phyloP scores from a whole-genome alignment of 2,329 filamentous ascomycete genomes.

The Ophidiomyces ophidiicola region DNA sequence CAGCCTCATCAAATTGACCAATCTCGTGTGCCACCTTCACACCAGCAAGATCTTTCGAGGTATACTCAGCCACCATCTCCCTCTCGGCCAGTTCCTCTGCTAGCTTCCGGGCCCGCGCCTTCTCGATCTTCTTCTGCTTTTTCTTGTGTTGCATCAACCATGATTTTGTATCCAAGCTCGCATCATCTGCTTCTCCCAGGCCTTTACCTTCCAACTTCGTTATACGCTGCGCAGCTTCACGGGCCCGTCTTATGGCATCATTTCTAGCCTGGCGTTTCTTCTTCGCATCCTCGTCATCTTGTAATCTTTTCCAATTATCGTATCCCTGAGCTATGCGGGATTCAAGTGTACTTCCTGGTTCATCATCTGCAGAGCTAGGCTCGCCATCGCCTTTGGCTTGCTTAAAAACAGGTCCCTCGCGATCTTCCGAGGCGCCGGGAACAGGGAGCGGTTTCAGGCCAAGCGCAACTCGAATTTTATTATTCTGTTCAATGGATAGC shows the following conservation, averaged over 20 bases:
- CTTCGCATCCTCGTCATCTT: slow-evolving; percentile 60
- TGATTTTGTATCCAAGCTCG: slow-evolving; percentile 61
- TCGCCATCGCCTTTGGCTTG: slow-evolving; percentile 36
- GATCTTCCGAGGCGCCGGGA: slow-evolving; percentile 45
- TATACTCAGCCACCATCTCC: slow-evolving; percentile 62
- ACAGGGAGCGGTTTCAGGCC: slow-evolving; percentile 84
- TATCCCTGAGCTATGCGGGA: slow-evolving; percentile 40
- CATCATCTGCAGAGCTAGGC: slow-evolving; percentile 45
- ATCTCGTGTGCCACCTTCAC: slow-evolving; percentile 86
- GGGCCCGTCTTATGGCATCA: slow-evolving; percentile 74
- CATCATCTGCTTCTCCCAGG: slow-evolving; percentile 60
- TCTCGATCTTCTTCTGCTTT: slow-evolving; percentile 77
- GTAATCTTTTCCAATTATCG: slow-evolving; percentile 44
- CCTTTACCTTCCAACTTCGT: slow-evolving; percentile 69
- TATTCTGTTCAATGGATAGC: slow-evolving; percentile 80
- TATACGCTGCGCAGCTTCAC: slow-evolving; percentile 68
- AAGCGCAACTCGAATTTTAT: slow-evolving; percentile 77
- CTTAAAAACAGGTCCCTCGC: slow-evolving; percentile 46
- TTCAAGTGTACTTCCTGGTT: slow-evolving; percentile 71
- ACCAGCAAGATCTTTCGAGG: slow-evolving; percentile 72
- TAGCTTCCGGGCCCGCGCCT: slow-evolving; percentile 54
- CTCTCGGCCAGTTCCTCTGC: slow-evolving; percentile 70
- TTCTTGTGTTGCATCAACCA: slow-evolving; percentile 90
- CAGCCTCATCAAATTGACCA: slow-evolving; percentile 61
- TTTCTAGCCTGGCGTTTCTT: slow-evolving; percentile 65